Conservation (phyloP, 2,329 filamentous ascomycete species). For the Acarospora socialis region DNA sequence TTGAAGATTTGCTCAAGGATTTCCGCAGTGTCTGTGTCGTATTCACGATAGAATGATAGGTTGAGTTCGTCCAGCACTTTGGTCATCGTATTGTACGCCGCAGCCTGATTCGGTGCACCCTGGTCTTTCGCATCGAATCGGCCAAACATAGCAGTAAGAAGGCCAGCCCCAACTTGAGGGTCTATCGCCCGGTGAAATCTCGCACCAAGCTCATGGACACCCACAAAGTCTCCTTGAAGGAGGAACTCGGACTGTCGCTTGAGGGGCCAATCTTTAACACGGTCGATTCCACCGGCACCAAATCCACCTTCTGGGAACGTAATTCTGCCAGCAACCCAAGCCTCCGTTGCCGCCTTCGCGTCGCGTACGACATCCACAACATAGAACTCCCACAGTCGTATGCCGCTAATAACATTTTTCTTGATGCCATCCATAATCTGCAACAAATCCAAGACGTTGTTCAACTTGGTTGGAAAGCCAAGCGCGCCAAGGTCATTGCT, state of each 20-base stretch:
- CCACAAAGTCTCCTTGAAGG: conserved; percentile 52
- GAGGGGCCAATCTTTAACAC: conserved; percentile 39
- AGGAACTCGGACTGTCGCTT: conserved; percentile 47
- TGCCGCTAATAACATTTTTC: conserved; percentile 58
- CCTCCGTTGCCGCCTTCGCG: conserved; percentile 50
- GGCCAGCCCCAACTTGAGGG: conserved; percentile 52
- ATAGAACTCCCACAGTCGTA: conserved; percentile 90
- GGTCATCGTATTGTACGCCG: conserved; percentile 38
- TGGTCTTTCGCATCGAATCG: conserved; percentile 39
- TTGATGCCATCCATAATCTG: conserved; percentile 76
- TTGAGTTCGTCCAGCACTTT: conserved; percentile 72
- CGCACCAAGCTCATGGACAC: conserved; percentile 62
- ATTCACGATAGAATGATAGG: conserved; percentile 79
- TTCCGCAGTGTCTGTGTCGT: conserved; percentile 66
- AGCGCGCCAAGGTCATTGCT: conserved; percentile 48
- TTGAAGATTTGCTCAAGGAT: conserved; percentile 89
- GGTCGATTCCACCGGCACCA: conserved; percentile 36
- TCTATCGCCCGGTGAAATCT: conserved; percentile 61
- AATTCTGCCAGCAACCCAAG: conserved; percentile 52
- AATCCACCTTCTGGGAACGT: conserved; percentile 40
- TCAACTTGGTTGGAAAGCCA: conserved; percentile 62
- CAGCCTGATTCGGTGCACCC: conserved; percentile 25
- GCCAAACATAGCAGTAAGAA: conserved; percentile 55
- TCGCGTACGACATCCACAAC: conserved; percentile 64
- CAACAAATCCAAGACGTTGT: conserved; percentile 56